phyloP scores from a whole-genome alignment of 1,139 yeast species.

The Saccharomyces hybrid region DNA sequence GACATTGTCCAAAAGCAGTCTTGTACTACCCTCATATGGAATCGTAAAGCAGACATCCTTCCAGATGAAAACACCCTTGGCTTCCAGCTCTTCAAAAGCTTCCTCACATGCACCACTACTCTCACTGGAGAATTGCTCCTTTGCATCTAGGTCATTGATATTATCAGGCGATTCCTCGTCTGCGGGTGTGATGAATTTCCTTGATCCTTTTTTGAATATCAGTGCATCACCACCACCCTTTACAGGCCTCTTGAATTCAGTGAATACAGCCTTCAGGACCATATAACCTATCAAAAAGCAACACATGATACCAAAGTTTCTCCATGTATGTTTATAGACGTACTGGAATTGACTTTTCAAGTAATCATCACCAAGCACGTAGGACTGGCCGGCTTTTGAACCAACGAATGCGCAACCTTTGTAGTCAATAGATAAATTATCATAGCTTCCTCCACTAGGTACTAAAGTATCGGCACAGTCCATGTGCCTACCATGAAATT shows the following conservation, averaged over 20 bases:
- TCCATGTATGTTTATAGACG: constrained; percentile 40
- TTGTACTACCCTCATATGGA: constrained; percentile 32
- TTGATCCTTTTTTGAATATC: constrained; percentile 33
- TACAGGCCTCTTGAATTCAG: constrained; percentile 37
- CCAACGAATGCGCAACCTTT: constrained; percentile 48
- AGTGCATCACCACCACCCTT: constrained; percentile 39
- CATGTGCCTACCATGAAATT: constrained; percentile 51
- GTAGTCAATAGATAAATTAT: constrained; percentile 33
- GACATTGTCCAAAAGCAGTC: constrained; percentile 42
- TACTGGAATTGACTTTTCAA: constrained; percentile 35
- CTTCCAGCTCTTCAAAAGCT: constrained; percentile 22
- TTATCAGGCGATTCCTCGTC: constrained; percentile 20
- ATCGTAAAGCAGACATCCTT: constrained; percentile 36
- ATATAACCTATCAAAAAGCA: constrained; percentile 38
- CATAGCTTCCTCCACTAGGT: constrained; percentile 49
- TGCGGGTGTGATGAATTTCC: constrained; percentile 7
- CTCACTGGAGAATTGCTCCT: constrained; percentile 15
- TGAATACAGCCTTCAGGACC: constrained; percentile 32
- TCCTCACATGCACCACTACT: constrained; percentile 12
- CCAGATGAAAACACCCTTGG: constrained; percentile 37
- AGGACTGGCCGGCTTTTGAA: constrained; percentile 35
- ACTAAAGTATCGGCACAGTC: constrained; percentile 40
- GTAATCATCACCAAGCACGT: constrained; percentile 44
- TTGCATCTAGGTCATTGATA: constrained; percentile 12
- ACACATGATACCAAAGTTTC: constrained; percentile 45